Base-by-base conservation (phyloP, 2,329 filamentous ascomycete genomes). In the Catunica adiposa region DNA sequence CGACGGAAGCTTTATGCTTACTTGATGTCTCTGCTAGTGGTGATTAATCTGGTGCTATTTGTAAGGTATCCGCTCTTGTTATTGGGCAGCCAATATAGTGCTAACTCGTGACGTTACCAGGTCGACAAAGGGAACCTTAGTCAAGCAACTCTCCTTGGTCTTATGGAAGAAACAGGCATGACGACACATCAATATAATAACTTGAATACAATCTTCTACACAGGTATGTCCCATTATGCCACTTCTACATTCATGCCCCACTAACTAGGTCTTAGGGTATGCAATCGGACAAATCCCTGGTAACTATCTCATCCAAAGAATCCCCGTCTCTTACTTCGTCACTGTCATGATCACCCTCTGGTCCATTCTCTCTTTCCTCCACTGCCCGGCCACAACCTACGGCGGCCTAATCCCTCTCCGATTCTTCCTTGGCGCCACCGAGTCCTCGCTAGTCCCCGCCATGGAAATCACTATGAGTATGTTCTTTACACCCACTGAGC, bases 121-220 rank as follows among this genome's bases (percentile, higher is more conserved):
- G 20, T 54, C 23, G 53, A 54, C 17, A 54, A 54, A 47, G 53
- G 53, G 20, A 48, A 48, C 25, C 26, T 54, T 6, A 54, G 53
- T 37, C 53, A 54, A 11, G 46, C 53, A 8, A 54, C 53, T n/a
- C 17, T 54, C 14, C 42, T 57, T 1, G 56, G 56, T 15, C 23
- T 57, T 17, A 54, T 54, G 42, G 56, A 57, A 14, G 56, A 57
- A 20, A 53, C 56, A 2, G 42, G 37, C 2, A 46, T 57, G 42
- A 44, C 37, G n/a, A 40, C 40, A 4, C 51, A 51, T 65, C 3
- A 79, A 51, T 78, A 76, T 59, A 71, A 72, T 4, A 78, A 74
- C 73, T 65, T 74, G 0, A 66, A 66, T 8, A 71, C 64, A 34
- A 71, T 77, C 63, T 76, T 75, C 59, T 77, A 76, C 62, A 71